These are phyloP conservation scores for Microcos paniculata DNA, from an alignment of 345 rosid genomes.

Conservation along the genomic window DNA sequence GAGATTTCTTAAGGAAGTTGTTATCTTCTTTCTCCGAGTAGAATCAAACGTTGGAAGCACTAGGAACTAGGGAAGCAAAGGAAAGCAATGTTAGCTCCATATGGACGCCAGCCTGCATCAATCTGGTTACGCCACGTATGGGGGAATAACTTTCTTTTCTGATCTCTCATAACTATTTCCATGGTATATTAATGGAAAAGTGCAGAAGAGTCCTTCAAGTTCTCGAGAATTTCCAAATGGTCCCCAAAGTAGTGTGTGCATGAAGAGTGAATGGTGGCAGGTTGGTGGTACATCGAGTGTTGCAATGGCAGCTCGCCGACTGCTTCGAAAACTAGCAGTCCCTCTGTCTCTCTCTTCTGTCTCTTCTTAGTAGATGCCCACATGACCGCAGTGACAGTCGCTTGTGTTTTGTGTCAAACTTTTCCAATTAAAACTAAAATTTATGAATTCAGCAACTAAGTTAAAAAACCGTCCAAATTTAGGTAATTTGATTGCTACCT, in stretches of 20 bases:
- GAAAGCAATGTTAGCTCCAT: background rate
- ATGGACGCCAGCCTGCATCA: background rate
- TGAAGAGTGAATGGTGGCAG: background rate
- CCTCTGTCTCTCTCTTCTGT: background rate
- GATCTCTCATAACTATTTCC: background rate
- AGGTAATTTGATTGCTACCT: background rate
- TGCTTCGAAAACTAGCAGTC: background rate
- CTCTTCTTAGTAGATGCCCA: background rate
- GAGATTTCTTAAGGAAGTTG: background rate
- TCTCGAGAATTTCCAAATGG: background rate
- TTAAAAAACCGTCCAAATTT: background rate
- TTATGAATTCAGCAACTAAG: background rate
- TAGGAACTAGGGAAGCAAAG: background rate
- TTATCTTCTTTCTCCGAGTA: background rate
- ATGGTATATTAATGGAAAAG: background rate
- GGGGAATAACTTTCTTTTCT: background rate
- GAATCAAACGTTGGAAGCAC: background rate
- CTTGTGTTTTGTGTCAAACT: too few relatives aligned
- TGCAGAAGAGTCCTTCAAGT: background rate
- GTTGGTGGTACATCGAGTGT: background rate
- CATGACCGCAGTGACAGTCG: too few relatives aligned
- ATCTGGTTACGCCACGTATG: slow-evolving; percentile 18
- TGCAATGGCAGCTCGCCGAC: slow-evolving; percentile 12
- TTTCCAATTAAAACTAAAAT: too few relatives aligned
- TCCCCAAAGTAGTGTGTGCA: background rate